Evolutionary conservation across 2,329 filamentous ascomycete genomes (phyloP).

Genomic region (Fusarium luffae): DNA sequence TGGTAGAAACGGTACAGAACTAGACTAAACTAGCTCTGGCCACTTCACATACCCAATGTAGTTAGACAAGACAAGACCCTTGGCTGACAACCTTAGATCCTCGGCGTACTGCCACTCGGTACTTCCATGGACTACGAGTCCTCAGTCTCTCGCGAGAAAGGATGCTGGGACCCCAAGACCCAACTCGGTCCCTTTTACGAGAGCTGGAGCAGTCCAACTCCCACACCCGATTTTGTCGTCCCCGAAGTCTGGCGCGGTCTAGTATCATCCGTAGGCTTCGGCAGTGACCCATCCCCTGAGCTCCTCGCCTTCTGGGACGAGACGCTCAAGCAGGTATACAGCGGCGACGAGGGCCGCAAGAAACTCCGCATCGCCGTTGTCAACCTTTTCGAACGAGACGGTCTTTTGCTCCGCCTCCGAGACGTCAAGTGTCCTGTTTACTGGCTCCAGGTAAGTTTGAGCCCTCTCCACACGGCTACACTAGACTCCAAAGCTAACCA

Average conservation of each 20-base stretch:
- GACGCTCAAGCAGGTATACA: conserved; percentile 59
- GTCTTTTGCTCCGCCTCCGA: conserved; percentile 57
- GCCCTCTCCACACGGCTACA: background rate
- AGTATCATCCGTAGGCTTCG: conserved; percentile 59
- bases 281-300: conserved; percentile 52
- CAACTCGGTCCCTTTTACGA: conserved; percentile 57
- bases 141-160: conserved; percentile 55
- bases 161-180: conserved; percentile 61
- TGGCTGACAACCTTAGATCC: conserved; percentile 51
- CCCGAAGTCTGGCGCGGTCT: conserved; percentile 59
- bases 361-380: conserved; percentile 60
- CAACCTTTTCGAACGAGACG: conserved; percentile 60
- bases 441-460: conserved; percentile 60
- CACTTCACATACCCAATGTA: background rate
- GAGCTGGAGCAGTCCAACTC: conserved; percentile 52
- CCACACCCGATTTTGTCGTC: conserved; percentile 60
- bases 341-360: conserved; percentile 61
- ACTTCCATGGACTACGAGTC: conserved; percentile 67
- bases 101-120: conserved; percentile 60
- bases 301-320: conserved; percentile 58
- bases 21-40: background rate
- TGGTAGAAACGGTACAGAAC: background rate
- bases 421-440: conserved; percentile 63
- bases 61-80: background rate
- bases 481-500: conserved; percentile 8